Base-by-base conservation (phyloP, 768 basidiomycete species). In the Lentinula edodes region DNA sequence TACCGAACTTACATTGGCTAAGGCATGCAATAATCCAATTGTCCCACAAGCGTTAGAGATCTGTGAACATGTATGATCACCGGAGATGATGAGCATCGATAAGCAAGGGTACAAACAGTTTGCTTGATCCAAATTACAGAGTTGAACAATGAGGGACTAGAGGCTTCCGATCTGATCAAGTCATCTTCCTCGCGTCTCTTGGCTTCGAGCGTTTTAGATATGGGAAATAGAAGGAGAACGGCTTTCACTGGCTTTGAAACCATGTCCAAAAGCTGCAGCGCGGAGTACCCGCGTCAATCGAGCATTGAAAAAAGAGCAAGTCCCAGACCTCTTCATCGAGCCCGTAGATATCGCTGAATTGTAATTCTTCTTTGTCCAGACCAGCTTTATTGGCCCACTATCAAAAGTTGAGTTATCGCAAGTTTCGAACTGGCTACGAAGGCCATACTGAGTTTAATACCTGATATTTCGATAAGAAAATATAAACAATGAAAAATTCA, bases 41-140 rank as follows among this genome's bases (percentile, higher is more conserved):
- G 93, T 93, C 3, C 93, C 93, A 68, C 93, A 94, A 0, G 93
- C 92, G 66, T 94, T 94, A 4, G 78, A 71, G 61, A 93, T 93
- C 90, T 91, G 61, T 36, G n/a, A 36, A 28, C 9, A 18, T 41
- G n/a, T 32, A 13, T 57, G 13, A 34, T n/a, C 43, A 38, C 15
- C 6, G 6, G 52, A 53, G 18, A 16, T 52, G 13, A 43, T 43
- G 16, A 56, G 42, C 18, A 5, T 1, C 34, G 51, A 13, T 2
- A 50, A 35, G 69, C 18, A 45, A 32, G 6, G 16, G 16, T 15
- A n/a, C 81, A 36, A 60, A 92, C 93, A 56, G 90, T 96, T 71
- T 97, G 95, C 72, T 93, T 93, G 76, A 96, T 92, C 82, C 86
- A 97, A 66, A 95, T 76, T 5, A 96, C 12, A 34, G 39, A 20